Conservation (phyloP, 345 rosid genomes). For the Arabidopsis suecica region DNA sequence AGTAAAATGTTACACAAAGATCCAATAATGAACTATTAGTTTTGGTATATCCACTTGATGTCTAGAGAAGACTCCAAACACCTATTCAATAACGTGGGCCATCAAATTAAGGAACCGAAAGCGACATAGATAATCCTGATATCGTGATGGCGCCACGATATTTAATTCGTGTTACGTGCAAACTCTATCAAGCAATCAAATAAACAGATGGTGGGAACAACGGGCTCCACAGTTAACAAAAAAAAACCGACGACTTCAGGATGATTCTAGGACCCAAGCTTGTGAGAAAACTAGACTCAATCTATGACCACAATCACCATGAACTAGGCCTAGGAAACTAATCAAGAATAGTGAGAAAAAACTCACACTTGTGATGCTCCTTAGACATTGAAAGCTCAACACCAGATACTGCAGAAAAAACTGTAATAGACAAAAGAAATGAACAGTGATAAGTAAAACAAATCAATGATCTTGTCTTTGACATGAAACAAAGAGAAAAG, state of each 20-base stretch:
- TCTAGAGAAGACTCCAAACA: constrained; percentile 31
- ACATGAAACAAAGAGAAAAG: constrained; percentile 12
- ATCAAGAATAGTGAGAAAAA: constrained; percentile 18
- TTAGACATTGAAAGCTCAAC: constrained; percentile 77
- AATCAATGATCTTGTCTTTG: constrained; percentile 17
- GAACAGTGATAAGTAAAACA: constrained; percentile 20
- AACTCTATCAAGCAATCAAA: constrained; percentile 36
- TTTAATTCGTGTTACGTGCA: constrained; percentile 41
- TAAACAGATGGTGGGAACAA: constrained; percentile 33
- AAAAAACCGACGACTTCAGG: constrained; percentile 1
- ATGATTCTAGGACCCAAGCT: not conserved
- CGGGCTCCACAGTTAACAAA: constrained; percentile 36
- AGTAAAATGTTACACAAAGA: constrained; percentile 23
- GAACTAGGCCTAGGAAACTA: not conserved
- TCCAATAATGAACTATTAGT: constrained; percentile 19
- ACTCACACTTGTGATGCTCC: constrained; percentile 85
- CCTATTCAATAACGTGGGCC: constrained; percentile 41
- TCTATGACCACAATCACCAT: constrained; percentile 6
- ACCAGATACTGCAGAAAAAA: constrained; percentile 92
- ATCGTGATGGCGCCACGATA: not conserved
- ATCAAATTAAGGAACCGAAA: constrained; percentile 22
- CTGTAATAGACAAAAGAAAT: constrained; percentile 49
- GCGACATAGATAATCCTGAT: constrained; percentile 7
- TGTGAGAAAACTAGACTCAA: not conserved
- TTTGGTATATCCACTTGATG: constrained; percentile 33